Evolutionary conservation across 1,139 yeast species (phyloP).

Genomic region (Lodderomyces orthopsilosis): DNA sequence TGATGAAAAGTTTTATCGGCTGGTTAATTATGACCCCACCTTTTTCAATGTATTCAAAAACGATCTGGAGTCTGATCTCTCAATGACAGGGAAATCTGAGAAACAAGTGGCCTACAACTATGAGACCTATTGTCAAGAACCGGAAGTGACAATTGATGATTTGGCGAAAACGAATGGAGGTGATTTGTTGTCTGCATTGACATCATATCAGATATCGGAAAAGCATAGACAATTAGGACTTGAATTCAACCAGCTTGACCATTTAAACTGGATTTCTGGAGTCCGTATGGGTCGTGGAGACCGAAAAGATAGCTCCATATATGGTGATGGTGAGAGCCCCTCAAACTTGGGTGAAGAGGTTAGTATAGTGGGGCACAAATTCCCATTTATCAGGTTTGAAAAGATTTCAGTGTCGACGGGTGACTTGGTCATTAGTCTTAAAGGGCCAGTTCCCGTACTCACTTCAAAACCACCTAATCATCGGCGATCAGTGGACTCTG

Average conservation of each 20-base stretch:
- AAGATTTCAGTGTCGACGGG: constrained; percentile 87
- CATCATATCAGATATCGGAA: constrained; percentile 34
- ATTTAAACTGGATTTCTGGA: constrained; percentile 91
- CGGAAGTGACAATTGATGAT: constrained; percentile 37
- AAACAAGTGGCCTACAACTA: constrained; percentile 21
- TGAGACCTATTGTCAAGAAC: constrained; percentile 39
- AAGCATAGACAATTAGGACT: constrained; percentile 25
- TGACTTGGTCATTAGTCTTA: constrained; percentile 65
- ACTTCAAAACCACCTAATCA: constrained; percentile 1
- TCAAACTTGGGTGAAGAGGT: constrained; percentile 88
- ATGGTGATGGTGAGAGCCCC: constrained; percentile 45
- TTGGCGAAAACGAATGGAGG: constrained; percentile 31
- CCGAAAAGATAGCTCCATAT: constrained; percentile 14
- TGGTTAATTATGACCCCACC: constrained; percentile 53
- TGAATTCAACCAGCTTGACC: constrained; percentile 48
- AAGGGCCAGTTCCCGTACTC: constrained; percentile 64
- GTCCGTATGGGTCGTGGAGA: constrained; percentile 60
- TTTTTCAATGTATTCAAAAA: constrained; percentile 28
- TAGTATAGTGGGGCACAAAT: constrained; percentile 82
- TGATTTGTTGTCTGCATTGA: constrained; percentile 36
- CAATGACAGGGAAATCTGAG: constrained; percentile 10
- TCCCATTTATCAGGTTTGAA: constrained; percentile 84
- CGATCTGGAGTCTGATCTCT: constrained; percentile 19
- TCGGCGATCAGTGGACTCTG: constrained; percentile 3
- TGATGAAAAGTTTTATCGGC: constrained; percentile 54